These are phyloP conservation scores for Rubia peregrina DNA, from an alignment of 305 asterid species.

Conservation along the genomic window DNA sequence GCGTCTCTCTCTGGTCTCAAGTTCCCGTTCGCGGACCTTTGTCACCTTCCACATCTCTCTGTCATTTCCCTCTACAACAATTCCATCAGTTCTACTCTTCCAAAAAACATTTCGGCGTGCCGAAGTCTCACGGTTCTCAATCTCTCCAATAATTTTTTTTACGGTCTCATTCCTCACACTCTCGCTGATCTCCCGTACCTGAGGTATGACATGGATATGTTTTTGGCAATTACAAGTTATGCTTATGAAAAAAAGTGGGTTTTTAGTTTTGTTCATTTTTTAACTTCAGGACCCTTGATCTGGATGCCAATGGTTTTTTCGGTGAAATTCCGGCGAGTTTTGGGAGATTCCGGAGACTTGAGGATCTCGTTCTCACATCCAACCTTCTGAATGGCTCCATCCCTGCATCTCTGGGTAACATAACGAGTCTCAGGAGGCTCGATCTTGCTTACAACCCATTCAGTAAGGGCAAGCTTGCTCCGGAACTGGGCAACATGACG, in stretches of 20 bases:
- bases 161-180: constrained; percentile 51
- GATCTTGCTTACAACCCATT: constrained; percentile 57
- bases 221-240: neutral
- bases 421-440: constrained; percentile 48
- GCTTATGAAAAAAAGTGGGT: neutral
- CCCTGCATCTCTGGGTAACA: constrained; percentile 54
- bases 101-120: constrained; percentile 47
- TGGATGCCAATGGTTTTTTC: constrained; percentile 47
- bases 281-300: constrained; percentile 42
- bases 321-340: constrained; percentile 60
- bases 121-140: constrained; percentile 46
- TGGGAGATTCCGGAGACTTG: constrained; percentile 50
- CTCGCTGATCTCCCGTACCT: constrained; percentile 56
- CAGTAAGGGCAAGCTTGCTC: constrained; percentile 35
- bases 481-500: constrained; percentile 59
- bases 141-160: constrained; percentile 50
- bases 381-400: constrained; percentile 50
- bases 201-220: constrained; percentile 31
- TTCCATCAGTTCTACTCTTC: constrained; percentile 45
- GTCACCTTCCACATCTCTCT: constrained; percentile 48
- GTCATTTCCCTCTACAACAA: constrained; percentile 38
- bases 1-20: constrained; percentile 44
- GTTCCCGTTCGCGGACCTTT: constrained; percentile 41
- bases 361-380: constrained; percentile 36
- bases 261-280: neutral